These are phyloP conservation scores for Candida methanosorbosa DNA, from an alignment of 805 yeast species.

Conservation along the genomic window DNA sequence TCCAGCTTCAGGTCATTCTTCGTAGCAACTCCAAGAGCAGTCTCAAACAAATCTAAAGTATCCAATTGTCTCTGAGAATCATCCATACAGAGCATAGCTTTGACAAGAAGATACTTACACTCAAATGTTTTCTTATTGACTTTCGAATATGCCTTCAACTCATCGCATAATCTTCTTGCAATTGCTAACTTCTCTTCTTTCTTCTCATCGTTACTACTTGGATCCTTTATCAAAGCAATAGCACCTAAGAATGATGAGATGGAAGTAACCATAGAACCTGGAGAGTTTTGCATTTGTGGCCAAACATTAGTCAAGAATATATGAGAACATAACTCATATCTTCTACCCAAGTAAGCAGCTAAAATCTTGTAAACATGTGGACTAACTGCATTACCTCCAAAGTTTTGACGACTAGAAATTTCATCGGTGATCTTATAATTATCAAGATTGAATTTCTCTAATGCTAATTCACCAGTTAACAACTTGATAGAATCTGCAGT, in stretches of 20 bases:
- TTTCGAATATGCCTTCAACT: constrained; percentile 26
- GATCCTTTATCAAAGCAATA: constrained; percentile 6
- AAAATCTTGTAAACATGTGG: not conserved
- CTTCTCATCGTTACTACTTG: constrained; percentile 11
- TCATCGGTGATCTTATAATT: not conserved
- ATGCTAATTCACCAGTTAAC: constrained; percentile 3
- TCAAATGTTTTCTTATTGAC: constrained; percentile 29
- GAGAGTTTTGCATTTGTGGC: not conserved
- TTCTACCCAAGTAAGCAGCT: constrained; percentile 4
- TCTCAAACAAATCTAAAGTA: constrained; percentile 35
- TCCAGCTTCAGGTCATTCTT: constrained; percentile 25
- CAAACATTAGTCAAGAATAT: constrained; percentile 2
- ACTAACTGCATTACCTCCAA: not conserved
- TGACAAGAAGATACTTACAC: constrained; percentile 26
- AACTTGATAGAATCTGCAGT: constrained; percentile 2
- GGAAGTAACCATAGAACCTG: constrained; percentile 3
- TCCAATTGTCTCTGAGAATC: constrained; percentile 24
- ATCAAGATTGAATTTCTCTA: not conserved
- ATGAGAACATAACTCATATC: constrained; percentile 3
- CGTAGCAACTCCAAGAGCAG: constrained; percentile 31
- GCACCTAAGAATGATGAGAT: constrained; percentile 8
- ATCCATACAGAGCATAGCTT: constrained; percentile 22
- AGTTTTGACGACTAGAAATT: not conserved
- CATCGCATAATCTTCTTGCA: constrained; percentile 13
- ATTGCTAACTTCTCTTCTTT: constrained; percentile 5